A percentile compares a stretch with the other conserved stretches of the same genome.
phyloP scores from a whole-genome alignment of 1,139 yeast species.

The Hyphopichia wangnamkhiaoensis region DNA sequence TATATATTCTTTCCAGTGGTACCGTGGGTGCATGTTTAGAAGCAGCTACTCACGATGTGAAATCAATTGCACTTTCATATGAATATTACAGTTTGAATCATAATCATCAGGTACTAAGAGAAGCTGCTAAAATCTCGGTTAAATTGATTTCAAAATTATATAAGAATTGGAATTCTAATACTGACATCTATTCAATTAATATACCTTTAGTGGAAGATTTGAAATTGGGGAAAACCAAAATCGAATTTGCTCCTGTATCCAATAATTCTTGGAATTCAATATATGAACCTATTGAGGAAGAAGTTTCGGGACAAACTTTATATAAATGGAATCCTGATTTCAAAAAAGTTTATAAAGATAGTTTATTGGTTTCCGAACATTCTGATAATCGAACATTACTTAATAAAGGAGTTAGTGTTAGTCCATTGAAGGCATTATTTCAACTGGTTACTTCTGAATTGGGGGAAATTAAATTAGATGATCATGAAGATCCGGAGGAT shows the following conservation, averaged over 20 bases:
- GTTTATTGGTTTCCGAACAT: slow-evolving; percentile 52
- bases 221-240: slow-evolving; percentile 53
- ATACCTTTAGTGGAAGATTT: slow-evolving; percentile 67
- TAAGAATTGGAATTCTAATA: slow-evolving; percentile 53
- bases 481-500: slow-evolving; percentile 16
- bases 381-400: slow-evolving; percentile 58
- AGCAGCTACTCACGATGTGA: slow-evolving; percentile 77
- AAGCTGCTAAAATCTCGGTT: slow-evolving; percentile 71
- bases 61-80: slow-evolving; percentile 79
- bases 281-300: slow-evolving; percentile 26
- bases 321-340: slow-evolving; percentile 88
- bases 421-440: slow-evolving; percentile 81
- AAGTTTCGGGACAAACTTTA: slow-evolving; percentile 28
- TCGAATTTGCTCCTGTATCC: slow-evolving; percentile 73
- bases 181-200: slow-evolving; percentile 81
- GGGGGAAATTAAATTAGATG: slow-evolving; percentile 55
- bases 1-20: slow-evolving; percentile 90
- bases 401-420: slow-evolving; percentile 63
- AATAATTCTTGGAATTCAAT: slow-evolving; percentile 79
- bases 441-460: slow-evolving; percentile 50
- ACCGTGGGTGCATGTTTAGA: slow-evolving; percentile 98
- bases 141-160: slow-evolving; percentile 60
- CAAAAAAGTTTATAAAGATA: slow-evolving; percentile 62
- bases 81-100: slow-evolving; percentile 66
- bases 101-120: slow-evolving; percentile 51